Base-by-base conservation (phyloP, 169 alveolate genomes). In the Babesia divergens region DNA sequence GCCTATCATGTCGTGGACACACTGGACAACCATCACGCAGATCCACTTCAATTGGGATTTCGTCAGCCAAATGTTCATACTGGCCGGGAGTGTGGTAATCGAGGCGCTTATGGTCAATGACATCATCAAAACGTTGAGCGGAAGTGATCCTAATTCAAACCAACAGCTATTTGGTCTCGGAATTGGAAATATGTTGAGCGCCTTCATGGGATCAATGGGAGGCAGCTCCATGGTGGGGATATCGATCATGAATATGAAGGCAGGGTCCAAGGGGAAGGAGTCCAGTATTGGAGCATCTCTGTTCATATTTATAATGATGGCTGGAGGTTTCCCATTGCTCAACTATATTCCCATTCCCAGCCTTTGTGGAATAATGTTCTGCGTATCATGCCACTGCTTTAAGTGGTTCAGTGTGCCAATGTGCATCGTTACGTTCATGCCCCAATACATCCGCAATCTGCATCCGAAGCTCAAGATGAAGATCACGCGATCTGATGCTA, bases 351-450 rank as follows among this genome's bases (percentile, higher is more conserved):
- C 93, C n/a, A 74, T 87, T 29, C 87, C 94, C 18, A 52, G 87
- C 37, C 82, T 90, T 20, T 83, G 92, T 42, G 94, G 94, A 8
- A 84, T 90, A 52, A 90, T 90, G 94, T 68, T 90, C 43, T 66
- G 88, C 55, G 94, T 90, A 24, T 83, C 86, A 37, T 54, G 55
- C 58, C 94, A 90, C 74, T 88, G 93, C 42, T 90, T 90, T 84
- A 90, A 87, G 69, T 90, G 94, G 94, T 90, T 87, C 72, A 84
- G 92, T 18, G 55, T 90, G 14, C 93, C 93, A 14, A 87, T 90
- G 82, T 84, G 90, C 53, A 60, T 90, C 29, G 79, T 79, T 40
- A 82, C 91, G n/a, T 89, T 89, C 54, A 53, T 87, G 46, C 94
- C 94, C 9, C 89, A 72, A 37, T 44, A 80, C 28, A 72, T 90